Percentiles rank a stretch among this genome's conserved stretches.
Conservation (phyloP, 2,329 filamentous ascomycete genomes). For the Cladobotryum protrusum region DNA sequence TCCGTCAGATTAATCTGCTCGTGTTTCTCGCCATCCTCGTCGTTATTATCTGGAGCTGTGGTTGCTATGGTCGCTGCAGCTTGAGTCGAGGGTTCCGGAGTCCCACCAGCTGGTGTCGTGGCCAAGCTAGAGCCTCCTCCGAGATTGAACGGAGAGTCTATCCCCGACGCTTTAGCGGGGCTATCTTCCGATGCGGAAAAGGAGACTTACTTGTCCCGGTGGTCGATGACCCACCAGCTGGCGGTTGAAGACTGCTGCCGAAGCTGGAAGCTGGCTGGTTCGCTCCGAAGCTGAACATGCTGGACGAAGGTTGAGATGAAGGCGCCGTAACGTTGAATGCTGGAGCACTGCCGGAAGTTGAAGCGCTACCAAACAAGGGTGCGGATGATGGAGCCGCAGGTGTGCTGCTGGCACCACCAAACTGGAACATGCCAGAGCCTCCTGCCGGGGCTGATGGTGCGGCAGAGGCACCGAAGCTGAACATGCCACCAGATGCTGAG, state of each 20-base stretch:
- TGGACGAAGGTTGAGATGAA: constrained; percentile 21
- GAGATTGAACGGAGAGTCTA: constrained; percentile 51
- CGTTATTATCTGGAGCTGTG: constrained; percentile 39
- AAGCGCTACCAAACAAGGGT: constrained; percentile 26
- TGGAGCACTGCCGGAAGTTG: constrained; percentile 24
- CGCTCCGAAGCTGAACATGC: constrained; percentile 28
- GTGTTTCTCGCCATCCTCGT: constrained; percentile 55
- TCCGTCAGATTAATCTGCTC: constrained; percentile 65
- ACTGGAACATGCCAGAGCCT: constrained; percentile 30
- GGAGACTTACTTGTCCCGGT: constrained; percentile 42
- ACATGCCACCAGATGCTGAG: constrained; percentile 25
- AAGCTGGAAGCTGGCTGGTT: constrained; percentile 30
- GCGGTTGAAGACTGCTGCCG: constrained; percentile 33
- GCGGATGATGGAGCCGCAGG: constrained; percentile 18
- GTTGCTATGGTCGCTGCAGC: constrained; percentile 36
- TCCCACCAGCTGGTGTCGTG: constrained; percentile 53
- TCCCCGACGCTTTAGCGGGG: constrained; percentile 40
- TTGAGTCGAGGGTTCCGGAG: constrained; percentile 49
- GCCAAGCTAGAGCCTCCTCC: constrained; percentile 55
- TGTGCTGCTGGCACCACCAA: constrained; percentile 26
- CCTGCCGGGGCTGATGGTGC: constrained; percentile 17
- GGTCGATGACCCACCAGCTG: constrained; percentile 37
- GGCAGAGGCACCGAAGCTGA: constrained; percentile 32
- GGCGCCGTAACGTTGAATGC: constrained; percentile 35
- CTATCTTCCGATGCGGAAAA: constrained; percentile 36